phyloP scores from a whole-genome alignment of 2,329 filamentous ascomycete genomes.

The Colletotrichum liaoningense region DNA sequence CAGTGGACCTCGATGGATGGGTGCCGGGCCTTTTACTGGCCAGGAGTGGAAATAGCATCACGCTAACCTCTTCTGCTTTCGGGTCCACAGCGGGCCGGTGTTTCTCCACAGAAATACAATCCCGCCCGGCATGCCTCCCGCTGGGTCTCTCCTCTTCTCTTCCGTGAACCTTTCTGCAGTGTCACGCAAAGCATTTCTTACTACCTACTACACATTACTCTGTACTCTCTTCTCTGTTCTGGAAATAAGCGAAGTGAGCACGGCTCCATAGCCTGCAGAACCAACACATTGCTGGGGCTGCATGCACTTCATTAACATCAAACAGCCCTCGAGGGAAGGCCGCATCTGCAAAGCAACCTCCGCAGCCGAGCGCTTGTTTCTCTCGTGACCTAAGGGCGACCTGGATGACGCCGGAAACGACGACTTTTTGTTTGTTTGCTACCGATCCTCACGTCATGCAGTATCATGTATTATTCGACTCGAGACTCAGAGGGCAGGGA shows the following conservation, averaged over 20 bases:
- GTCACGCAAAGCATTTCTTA: neutral
- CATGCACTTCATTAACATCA: neutral
- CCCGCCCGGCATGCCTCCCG: neutral
- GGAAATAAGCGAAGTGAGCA: neutral
- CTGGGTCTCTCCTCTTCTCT: too few relatives aligned
- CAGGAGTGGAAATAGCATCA: conserved; percentile 28
- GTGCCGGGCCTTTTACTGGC: conserved; percentile 16
- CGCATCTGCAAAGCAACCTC: neutral
- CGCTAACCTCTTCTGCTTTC: conserved; percentile 4
- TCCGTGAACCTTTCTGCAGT: neutral
- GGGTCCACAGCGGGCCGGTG: conserved; percentile 26
- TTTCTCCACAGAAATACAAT: conserved; percentile 4
- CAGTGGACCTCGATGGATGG: neutral
- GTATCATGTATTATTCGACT: neutral
- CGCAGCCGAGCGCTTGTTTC: conserved; percentile 2
- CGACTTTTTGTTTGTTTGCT: neutral
- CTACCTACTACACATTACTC: neutral
- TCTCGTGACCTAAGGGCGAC: neutral
- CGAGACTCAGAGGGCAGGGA: neutral
- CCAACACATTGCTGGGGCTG: neutral
- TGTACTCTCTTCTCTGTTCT: neutral
- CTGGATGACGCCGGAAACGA: neutral
- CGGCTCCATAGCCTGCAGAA: neutral
- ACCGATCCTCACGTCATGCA: neutral
- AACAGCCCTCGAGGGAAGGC: neutral